Base-by-base conservation (phyloP, 306 rosid genomes). In the Begonia fuchsioides region DNA sequence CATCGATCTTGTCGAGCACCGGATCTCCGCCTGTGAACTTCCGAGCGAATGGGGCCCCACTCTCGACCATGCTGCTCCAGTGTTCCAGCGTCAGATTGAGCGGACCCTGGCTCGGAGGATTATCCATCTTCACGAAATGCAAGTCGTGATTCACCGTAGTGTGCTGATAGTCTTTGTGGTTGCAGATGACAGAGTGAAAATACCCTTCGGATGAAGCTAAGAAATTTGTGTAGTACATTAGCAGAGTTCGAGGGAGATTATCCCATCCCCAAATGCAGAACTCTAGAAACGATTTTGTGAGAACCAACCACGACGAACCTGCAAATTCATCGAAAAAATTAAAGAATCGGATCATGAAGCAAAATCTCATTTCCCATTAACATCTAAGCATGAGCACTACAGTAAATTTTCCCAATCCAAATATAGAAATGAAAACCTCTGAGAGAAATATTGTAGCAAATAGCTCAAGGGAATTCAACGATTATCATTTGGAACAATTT, bases 241-340 rank as follows among this genome's bases (percentile, higher is more conserved):
- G 93, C 59, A 84, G 86, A 35, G 90, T 81, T 19, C 87, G 92
- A 6, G 93, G 95, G 51, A 88, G 95, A 71, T 88, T 84, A 53
- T 84, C 97, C 93, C 95, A 81, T 57, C 97, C 93, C 78, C 74
- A 74, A 47, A 88, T 59, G 15, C 93, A 84, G 57, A 81, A 83
- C 49, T 81, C 87, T 0, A 84, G 73, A 60, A 84, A 84, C 0
- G 93, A 43, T 69, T 71, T 81, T 44, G 90, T 68, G 43, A 88
- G 74, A 54, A 81, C 76, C 72, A 84, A 66, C 82, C 80, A 75
- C 35, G 69, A 47, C 47, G 97, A 88, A 11, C 97, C 95, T 84
- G 92, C 11, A 63, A 62, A 52, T 26, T 26, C 35, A 26, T 26
- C 35, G 3, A 3, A 6, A 26, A 26, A 2, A 26, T 26, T 8